These are phyloP conservation scores for Strobilomyces dryophilus DNA, from an alignment of 768 basidiomycete genomes.

Conservation along the genomic window DNA sequence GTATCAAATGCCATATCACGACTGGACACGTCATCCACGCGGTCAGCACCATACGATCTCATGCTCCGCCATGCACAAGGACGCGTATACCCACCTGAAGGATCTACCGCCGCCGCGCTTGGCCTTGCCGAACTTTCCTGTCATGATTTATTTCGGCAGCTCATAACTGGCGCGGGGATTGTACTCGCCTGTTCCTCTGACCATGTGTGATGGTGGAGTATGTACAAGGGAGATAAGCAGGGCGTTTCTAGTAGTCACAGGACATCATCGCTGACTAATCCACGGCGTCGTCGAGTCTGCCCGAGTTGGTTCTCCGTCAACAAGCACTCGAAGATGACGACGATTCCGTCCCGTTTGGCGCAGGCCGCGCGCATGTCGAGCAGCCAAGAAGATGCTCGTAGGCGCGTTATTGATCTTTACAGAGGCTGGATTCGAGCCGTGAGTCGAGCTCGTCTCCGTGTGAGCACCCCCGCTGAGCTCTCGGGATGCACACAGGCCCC, in stretches of 20 bases:
- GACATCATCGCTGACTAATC: constrained; percentile 18
- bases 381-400: constrained; percentile 55
- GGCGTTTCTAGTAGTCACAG: background rate
- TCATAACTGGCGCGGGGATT: background rate
- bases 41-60: constrained; percentile 9
- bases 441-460: constrained; percentile 31
- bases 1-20: constrained; percentile 57
- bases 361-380: constrained; percentile 59
- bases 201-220: constrained; percentile 20
- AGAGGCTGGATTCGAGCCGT: constrained; percentile 93
- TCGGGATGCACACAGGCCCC: constrained; percentile 68
- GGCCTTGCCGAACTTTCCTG: constrained; percentile 84
- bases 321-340: constrained; percentile 47
- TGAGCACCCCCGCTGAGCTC: background rate
- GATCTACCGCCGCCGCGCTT: constrained; percentile 85
- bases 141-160: background rate
- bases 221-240: background rate
- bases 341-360: constrained; percentile 88
- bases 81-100: constrained; percentile 54
- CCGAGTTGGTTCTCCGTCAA: background rate
- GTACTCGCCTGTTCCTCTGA: constrained; percentile 28
- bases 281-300: background rate
- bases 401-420: constrained; percentile 74
- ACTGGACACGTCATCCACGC: constrained; percentile 31
- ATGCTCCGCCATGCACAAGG: background rate